Evolutionary conservation across 805 yeast species (phyloP), one percentile per base, ranked within the genome.

Genomic region (Cyberlindnera japonica): DNA sequence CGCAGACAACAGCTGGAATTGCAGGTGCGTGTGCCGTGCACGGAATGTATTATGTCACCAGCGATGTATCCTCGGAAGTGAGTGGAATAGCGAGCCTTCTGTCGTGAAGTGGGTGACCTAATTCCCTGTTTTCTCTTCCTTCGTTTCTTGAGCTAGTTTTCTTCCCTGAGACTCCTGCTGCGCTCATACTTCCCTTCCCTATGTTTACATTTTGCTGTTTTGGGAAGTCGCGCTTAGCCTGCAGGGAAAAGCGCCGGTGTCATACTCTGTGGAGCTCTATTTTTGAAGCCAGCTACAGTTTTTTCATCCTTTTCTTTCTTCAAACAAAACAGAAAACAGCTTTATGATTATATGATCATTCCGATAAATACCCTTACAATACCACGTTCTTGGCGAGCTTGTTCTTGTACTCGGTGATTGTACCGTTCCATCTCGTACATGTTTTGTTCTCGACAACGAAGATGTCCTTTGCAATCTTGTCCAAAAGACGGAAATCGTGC

Each of bases 401-500:
- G 75, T 83, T 84, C 82, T 93, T 93, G 77, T 93, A 93, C 54
- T 83, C 82, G 66, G 87, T 74, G 62, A 93, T 93, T 33, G 83
- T 61, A 57, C 95, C 95, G 50, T 93, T 86, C 99, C 99, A 93
- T 77, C 88, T 79, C 44, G 96, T 89, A 47, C 96, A 95, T 29
- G 93, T 86, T 72, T 83, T 85, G 75, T 93, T 69, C 74, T 93
- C 97, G 62, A 95, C 95, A 49, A 93, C 99, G 60, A 74, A 91
- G 64, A 93, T 93, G 61, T 93, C 98, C 73, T 91, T 86, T 41
- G 99, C 99, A 62, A 93, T 87, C 73, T 88, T 90, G 68, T 91
- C 96, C 66, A 93, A 77, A 59, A 93, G 77, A 72, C 98, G 83
- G 91, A 93, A 93, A 73, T 93, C 99, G 78, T 93, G 99, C 48